These are phyloP conservation scores for Fomitopsis betulina DNA, from an alignment of 1,284 basidiomycete genomes.

Conservation along the genomic window DNA sequence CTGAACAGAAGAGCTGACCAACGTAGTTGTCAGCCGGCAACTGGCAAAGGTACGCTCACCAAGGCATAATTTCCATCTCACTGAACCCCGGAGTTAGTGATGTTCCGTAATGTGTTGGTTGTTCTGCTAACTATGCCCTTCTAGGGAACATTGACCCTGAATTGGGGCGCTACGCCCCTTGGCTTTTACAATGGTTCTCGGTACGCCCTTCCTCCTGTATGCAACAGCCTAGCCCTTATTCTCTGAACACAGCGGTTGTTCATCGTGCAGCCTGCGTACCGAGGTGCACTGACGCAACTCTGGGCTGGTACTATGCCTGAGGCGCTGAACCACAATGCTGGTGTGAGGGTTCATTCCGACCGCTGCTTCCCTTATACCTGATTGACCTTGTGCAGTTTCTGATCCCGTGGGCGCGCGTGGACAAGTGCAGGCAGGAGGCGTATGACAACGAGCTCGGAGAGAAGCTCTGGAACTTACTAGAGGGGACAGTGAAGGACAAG, in stretches of 20 bases:
- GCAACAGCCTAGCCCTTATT: too few species aligned
- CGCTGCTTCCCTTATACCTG: not conserved
- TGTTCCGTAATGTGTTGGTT: too few species aligned
- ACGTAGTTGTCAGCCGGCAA: too few species aligned
- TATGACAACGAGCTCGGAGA: conserved; percentile 26
- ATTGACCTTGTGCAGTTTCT: conserved; percentile 23
- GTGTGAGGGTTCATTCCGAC: conserved; percentile 28
- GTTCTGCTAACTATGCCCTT: too few species aligned
- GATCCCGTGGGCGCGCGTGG: conserved; percentile 33
- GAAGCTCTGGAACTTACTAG: conserved; percentile 33
- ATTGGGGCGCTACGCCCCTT: too few species aligned
- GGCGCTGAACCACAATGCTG: conserved; percentile 38
- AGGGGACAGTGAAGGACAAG: not conserved
- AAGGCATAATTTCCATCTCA: too few species aligned
- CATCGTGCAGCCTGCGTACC: conserved; percentile 2
- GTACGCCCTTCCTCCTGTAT: too few species aligned
- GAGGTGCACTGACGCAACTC: conserved; percentile 47
- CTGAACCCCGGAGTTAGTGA: too few species aligned
- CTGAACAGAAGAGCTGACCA: too few species aligned
- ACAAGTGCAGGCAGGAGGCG: conserved; percentile 17
- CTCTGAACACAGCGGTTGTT: not conserved
- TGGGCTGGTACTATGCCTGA: conserved; percentile 46
- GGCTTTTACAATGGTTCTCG: too few species aligned
- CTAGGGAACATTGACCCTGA: too few species aligned
- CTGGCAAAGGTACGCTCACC: too few species aligned